Conservation (phyloP, 2,329 filamentous ascomycete species). For the Diaporthe batatas region DNA sequence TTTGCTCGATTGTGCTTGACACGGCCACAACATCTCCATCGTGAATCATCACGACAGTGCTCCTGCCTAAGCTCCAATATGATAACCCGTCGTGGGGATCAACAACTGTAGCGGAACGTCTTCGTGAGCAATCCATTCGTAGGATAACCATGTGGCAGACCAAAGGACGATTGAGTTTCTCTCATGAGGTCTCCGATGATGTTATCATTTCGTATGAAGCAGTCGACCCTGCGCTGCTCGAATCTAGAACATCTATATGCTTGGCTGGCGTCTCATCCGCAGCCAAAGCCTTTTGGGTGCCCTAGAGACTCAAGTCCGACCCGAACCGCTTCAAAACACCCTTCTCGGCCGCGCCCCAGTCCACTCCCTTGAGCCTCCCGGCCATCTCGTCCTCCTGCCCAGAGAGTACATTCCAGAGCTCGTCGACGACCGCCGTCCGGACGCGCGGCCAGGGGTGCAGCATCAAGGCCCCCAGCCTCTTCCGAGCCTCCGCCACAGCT, state of each 20-base stretch:
- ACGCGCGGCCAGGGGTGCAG: constrained; percentile 87
- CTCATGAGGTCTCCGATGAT: not conserved
- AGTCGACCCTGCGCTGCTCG: not conserved
- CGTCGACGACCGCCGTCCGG: constrained; percentile 70
- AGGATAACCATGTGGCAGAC: not conserved
- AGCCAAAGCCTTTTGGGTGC: not conserved
- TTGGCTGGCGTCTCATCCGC: not conserved
- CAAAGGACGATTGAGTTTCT: not conserved
- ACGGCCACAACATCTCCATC: not conserved
- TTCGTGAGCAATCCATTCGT: not conserved
- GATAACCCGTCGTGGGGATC: not conserved
- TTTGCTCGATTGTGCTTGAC: not conserved
- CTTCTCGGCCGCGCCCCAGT: constrained; percentile 70
- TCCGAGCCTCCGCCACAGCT: constrained; percentile 67
- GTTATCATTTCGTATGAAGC: not conserved
- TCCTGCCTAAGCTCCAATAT: not conserved
- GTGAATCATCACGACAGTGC: not conserved
- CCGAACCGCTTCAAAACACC: constrained; percentile 58
- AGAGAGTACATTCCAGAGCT: constrained; percentile 65
- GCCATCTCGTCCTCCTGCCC: constrained; percentile 49
- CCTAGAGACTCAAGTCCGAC: constrained; percentile 56
- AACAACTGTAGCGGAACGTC: not conserved
- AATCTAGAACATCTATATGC: not conserved
- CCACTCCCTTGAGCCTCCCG: constrained; percentile 62
- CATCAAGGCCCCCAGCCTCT: constrained; percentile 79